Base-by-base conservation (phyloP, 768 basidiomycete genomes). In the Suillus luteus region DNA sequence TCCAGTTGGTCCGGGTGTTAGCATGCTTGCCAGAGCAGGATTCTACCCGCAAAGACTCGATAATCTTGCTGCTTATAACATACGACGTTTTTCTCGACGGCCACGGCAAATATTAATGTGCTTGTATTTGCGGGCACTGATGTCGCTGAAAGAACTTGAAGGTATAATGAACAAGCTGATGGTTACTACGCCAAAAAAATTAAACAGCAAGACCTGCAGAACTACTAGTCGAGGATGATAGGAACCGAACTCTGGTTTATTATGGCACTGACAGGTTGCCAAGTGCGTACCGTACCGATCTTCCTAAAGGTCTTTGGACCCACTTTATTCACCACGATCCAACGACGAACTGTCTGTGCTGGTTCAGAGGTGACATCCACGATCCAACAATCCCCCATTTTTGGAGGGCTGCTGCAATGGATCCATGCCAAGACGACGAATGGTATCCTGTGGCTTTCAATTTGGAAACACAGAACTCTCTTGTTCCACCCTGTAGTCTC, bases 141-240 rank as follows among this genome's bases (percentile, higher is more conserved):
- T 27, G 27, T 27, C 1, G 27, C 27, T 27, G 27, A 27, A 27
- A 27, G 27, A 27, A 27, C n/a, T n/a, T n/a, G 27, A 27, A 27
- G 27, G 1, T 27, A 27, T 27, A 27, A 27, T 27, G 27, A 27
- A 27, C 27, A 27, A 27, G 27, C 2, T 31, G 3, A 31, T 31
- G 31, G 22, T 48, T 12, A 48, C 22, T 12, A 48, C 22, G 12
- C 19, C 2, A 12, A 22, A 46, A 11, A 46, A 11, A n/a, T 17
- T n/a, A n/a, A n/a, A 1, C 31, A 48, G 11, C 5, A 22, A 48
- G 5, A 22, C 31, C 31, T 31, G 31, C 46, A 22, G n/a, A 46
- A 48, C 46, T 48, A 48, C 46, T 48, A 48, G 22, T 48, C 48
- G 22, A 48, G 48, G 48, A 48, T 48, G 48, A 48, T 48, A 24